phyloP scores from a whole-genome alignment of 73 alveolate genomes.

The Uronychia setigera region DNA sequence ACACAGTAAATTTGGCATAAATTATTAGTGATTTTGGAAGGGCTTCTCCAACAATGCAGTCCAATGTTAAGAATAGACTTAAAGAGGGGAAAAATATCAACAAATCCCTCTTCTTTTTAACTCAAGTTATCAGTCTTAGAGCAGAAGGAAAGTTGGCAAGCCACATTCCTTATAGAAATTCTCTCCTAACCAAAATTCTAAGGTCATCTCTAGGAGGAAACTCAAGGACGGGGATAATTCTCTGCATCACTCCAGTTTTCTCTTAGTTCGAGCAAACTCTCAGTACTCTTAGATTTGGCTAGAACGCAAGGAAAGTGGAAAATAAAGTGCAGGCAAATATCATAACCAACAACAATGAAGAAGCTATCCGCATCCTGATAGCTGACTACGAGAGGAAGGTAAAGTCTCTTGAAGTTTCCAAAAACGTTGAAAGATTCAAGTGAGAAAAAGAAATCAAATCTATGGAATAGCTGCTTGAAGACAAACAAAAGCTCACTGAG shows the following conservation, averaged over 20 bases:
- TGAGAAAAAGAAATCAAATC: conserved; percentile 22
- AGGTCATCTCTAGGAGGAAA: conserved; percentile 93
- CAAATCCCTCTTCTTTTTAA: conserved; percentile 73
- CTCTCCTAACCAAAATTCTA: conserved; percentile 90
- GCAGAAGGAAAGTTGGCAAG: conserved; percentile 52
- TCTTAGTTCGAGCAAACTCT: conserved; percentile 60
- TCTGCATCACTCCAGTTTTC: conserved; percentile 84
- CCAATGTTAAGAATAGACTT: conserved; percentile 35
- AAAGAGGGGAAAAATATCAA: conserved; percentile 84
- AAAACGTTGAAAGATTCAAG: neutral
- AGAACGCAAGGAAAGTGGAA: conserved; percentile 46
- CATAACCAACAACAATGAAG: conserved; percentile 37
- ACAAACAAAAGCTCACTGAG: conserved; percentile 7
- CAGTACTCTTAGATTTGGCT: conserved; percentile 43
- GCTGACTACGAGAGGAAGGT: conserved; percentile 48
- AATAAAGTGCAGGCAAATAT: conserved; percentile 39
- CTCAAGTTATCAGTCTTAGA: conserved; percentile 71
- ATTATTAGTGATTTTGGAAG: conserved; percentile 19
- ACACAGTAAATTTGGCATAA: neutral
- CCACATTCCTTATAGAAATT: conserved; percentile 92
- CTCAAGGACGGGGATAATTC: conserved; percentile 88
- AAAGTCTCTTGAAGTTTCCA: conserved; percentile 24
- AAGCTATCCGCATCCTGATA: conserved; percentile 33
- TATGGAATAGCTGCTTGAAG: conserved; percentile 26
- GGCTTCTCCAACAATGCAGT: conserved; percentile 8